Evolutionary conservation across 192 early-diverging fungal genomes (phyloP), one percentile per base, ranked within the genome.

Genomic region (Linnemannia exigua): DNA sequence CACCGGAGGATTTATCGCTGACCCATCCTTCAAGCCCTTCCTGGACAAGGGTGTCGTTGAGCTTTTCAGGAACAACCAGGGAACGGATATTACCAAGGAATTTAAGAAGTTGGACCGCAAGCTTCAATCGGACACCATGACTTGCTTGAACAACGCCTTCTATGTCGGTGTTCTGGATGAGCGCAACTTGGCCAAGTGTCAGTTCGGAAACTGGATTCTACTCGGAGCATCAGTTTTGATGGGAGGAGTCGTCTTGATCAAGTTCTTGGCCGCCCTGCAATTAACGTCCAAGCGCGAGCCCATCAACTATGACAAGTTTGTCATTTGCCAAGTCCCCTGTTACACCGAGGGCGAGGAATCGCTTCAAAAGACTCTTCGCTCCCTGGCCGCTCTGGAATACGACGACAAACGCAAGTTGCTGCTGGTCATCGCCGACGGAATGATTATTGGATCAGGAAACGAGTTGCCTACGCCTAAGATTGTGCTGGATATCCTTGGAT

Each of bases 341-440:
- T 97, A 97, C 86, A 96, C 95, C 1, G 96, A 97, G 66, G 95
- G 93, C 33, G 96, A 97, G 77, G 92, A 89, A 12, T 96, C 95
- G 2, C 88, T 97, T 22, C 82, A 90, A 47, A 94, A 93, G 51
- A 97, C 96, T 0, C 89, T 97, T 35, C 90, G 95, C 48, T 97
- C 96, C 5, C 77, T 97, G 9, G 92, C 95, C 4, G 89, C 75
- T 1, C 77, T 95, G 68, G 79, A 92, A 12, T 97, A 97, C 78
- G 96, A 96, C 67, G 96, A 97, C 89, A 95, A 94, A 72, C 93
- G 94, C 80, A 97, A 96, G 79, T 81, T 97, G 8, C 61, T 97
- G 8, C 92, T 97, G 66, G 81, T 97, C 20, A 92, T 97, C 76
- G 92, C 92, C 37, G 96, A 97, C 74, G 96, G 96, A 80, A 93